Base-by-base conservation (phyloP, 2,329 filamentous ascomycete genomes). In the Paraconiothyrium sp. region DNA sequence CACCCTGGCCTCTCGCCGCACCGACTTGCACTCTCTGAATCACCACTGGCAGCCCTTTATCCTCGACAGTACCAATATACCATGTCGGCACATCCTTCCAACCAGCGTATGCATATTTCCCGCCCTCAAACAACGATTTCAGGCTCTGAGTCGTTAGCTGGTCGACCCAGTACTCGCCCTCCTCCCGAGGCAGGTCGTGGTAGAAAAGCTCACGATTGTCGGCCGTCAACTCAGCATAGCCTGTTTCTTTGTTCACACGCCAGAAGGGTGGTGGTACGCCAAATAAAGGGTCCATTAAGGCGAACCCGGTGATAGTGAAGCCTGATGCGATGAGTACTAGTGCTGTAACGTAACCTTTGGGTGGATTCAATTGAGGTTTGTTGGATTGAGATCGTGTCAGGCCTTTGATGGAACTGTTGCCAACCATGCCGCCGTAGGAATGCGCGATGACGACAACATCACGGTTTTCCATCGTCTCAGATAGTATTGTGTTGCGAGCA, bases 361-460 rank as follows among this genome's bases (percentile, higher is more conserved):
- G 7, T 44, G 35, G 14, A 30, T 30, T 30, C 6, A 6, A 4
- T 10, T 46, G 16, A 13, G 52, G 27, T 4, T 41, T 13, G 3
- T 10, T 46, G 30, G 14, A 14, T 20, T 32, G 16, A 49, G 54
- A 13, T 34, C 66, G 58, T 0, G 81, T 71, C 54, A 85, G 73
- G 7, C 77, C 82, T 61, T 80, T 82, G 67, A 84, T 71, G 2
- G 82, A 81, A 63, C 82, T 84, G 63, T 74, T 76, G 47, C 80
- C 83, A 1, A 84, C 80, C 46, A 80, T 75, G 24, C 83, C 83
- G 34, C 83, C 83, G 58, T 84, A 86, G 0, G 83, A 84, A 69
- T 86, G 84, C 1, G 76, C 79, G 3, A 84, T 67, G 5, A 86
- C 73, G 3, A 86, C 72, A 2, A 85, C 83, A 58, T 85, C 70